Evolutionary conservation across 148 eudicot species (phyloP).

Genomic region (Chenopodium album): DNA sequence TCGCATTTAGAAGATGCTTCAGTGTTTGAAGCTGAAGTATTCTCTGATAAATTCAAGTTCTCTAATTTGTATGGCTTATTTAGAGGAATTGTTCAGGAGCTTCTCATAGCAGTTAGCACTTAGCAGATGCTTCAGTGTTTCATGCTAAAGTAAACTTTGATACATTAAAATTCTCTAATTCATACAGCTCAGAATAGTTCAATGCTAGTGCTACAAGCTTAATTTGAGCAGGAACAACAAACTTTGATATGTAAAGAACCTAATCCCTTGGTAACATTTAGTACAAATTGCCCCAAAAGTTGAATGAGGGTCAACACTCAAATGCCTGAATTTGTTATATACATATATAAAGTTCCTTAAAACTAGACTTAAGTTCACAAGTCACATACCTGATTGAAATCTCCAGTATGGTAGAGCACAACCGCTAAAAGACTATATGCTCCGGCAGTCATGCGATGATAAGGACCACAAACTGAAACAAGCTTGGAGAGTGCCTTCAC

Average conservation of each 20-base stretch:
- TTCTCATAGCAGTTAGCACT: not conserved
- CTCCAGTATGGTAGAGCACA: conserved; percentile 92
- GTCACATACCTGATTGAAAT: conserved; percentile 81
- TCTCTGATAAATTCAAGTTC: not conserved
- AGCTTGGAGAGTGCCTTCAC: conserved; percentile 82
- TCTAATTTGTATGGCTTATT: not conserved
- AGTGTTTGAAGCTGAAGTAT: not conserved
- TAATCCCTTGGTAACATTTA: not conserved
- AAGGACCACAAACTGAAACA: conserved; percentile 89
- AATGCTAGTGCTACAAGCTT: not conserved
- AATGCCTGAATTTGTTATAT: not conserved
- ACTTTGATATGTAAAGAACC: not conserved
- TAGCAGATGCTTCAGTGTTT: not conserved
- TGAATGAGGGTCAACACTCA: not conserved
- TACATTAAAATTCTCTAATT: not conserved
- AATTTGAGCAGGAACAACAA: not conserved
- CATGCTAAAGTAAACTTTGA: not conserved
- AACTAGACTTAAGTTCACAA: not conserved
- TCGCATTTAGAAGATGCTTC: not conserved
- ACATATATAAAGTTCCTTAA: not conserved
- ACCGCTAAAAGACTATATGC: conserved; percentile 97
- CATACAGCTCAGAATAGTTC: not conserved
- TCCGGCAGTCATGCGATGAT: conserved; percentile 97
- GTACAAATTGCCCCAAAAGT: not conserved
- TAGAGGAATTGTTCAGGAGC: not conserved